Evolutionary conservation across 2,329 filamentous ascomycete genomes (phyloP).

Genomic region (Xylaria multiplex): DNA sequence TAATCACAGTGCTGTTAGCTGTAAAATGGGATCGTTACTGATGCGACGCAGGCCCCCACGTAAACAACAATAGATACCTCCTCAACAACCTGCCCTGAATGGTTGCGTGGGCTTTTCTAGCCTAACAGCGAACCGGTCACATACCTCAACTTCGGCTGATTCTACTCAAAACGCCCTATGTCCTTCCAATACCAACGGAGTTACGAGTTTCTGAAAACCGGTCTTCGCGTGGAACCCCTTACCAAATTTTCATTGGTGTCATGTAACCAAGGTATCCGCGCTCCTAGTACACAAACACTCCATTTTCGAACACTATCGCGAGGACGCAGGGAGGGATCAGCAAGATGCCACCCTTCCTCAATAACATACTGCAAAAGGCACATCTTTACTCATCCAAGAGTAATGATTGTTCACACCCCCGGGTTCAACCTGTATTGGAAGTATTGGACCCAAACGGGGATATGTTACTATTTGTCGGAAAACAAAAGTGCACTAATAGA

Average conservation of each 20-base stretch:
- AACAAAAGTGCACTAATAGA: conserved; percentile 15
- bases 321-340: neutral
- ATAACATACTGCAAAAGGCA: neutral
- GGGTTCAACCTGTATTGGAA: neutral
- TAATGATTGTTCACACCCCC: conserved; percentile 21
- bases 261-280: neutral
- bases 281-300: neutral
- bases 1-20: too few species aligned
- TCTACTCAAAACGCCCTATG: neutral
- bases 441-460: conserved; percentile 17
- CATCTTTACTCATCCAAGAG: conserved; percentile 2
- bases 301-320: neutral
- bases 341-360: conserved; percentile 22
- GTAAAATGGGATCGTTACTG: too few species aligned
- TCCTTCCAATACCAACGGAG: neutral
- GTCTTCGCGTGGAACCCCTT: neutral
- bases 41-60: too few species aligned
- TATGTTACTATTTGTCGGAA: conserved; percentile 34
- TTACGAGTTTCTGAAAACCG: neutral
- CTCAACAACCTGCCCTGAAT: too few species aligned
- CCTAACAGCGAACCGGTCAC: neutral
- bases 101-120: too few species aligned
- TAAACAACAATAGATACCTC: too few species aligned
- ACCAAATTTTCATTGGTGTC: neutral
- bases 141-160: neutral